Base-by-base conservation (phyloP, 148 eudicot genomes). In the Dianthus caryophyllus region DNA sequence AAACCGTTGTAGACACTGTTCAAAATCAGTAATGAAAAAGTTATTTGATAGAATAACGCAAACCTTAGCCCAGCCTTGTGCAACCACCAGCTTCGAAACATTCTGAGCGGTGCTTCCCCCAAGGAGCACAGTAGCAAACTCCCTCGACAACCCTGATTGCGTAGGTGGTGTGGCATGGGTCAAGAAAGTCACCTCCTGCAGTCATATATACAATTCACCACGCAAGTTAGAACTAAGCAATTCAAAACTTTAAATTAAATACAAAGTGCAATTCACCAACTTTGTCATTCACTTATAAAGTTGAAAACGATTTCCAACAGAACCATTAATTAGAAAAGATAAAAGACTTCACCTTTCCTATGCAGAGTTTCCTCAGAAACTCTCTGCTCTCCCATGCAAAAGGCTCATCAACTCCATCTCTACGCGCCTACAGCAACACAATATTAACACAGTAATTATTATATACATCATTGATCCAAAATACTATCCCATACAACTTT, bases 331-430 rank as follows among this genome's bases (percentile, higher is more conserved):
- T 1, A 14, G 14, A 54, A 36, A 1, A 16, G 5, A 26, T 54
- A 56, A 62, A 14, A 17, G 22, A 1, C 15, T 60, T 17, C 27
- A 95, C 99, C 99, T 90, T 88, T 79, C 99, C 99, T 54, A 90
- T 80, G 64, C 96, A 90, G 69, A 90, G 87, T 71, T 95, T 95
- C 79, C 99, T 81, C 70, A 95, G 70, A 70, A 61, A 95, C 58
- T 95, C 97, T 78, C 97, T 83, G 83, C 99, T 95, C 12, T 88
- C 84, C 99, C 99, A 95, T 58, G 99, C 97, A 81, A 88, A 95
- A 66, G 99, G 88, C 76, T 95, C 99, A 64, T 95, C 99, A 48
- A 75, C 36, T 27, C 91, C 83, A 51, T 81, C 88, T 81, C 91
- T 82, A 48, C 99, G 99, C 2, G 99, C 99, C 99, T 95, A 73